These are phyloP conservation scores for Didymella pomorum DNA, from an alignment of 2,329 filamentous ascomycete genomes.

Conservation along the genomic window DNA sequence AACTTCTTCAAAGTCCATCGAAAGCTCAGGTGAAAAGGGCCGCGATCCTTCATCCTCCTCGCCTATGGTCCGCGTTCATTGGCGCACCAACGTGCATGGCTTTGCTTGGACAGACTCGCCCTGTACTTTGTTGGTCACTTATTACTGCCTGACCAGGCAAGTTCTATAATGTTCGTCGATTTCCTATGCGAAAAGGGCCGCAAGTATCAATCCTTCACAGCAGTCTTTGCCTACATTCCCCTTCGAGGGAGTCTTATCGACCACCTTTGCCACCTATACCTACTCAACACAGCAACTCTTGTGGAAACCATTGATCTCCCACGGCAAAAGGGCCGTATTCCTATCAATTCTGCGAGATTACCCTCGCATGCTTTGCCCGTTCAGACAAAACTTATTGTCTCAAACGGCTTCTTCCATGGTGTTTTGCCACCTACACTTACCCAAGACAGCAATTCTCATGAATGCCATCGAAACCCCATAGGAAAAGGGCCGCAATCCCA, in stretches of 20 bases:
- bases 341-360: neutral
- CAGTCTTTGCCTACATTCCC: neutral
- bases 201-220: neutral
- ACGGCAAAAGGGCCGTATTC: neutral
- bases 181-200: slow-evolving; percentile 9
- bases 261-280: neutral
- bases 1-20: neutral
- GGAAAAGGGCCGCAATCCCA: slow-evolving; percentile 9
- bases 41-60: neutral
- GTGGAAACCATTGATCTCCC: neutral
- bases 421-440: neutral
- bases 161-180: neutral
- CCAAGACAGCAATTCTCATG: neutral
- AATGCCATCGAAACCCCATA: neutral
- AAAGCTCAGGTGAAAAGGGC: neutral
- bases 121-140: neutral
- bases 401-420: too few relatives aligned
- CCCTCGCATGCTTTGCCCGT: neutral
- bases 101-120: too few relatives aligned
- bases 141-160: neutral
- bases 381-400: neutral
- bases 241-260: neutral
- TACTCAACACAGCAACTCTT: neutral
- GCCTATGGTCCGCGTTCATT: neutral
- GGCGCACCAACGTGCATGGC: too few relatives aligned